Base-by-base conservation (phyloP, 345 rosid genomes). In the Turritis glabra region DNA sequence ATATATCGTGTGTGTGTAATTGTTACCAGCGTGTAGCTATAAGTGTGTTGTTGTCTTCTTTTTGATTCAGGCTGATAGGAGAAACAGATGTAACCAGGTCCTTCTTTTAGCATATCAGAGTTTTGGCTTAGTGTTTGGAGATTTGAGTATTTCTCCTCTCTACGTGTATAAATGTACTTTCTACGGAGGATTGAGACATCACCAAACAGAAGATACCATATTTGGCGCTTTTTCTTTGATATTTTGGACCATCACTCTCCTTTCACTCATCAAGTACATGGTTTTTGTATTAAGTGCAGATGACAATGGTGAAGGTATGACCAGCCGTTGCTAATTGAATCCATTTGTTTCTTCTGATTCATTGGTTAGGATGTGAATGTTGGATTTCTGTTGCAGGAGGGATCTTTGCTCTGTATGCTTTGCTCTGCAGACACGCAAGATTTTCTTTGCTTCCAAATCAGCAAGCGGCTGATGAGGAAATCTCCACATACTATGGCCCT, bases 391-490 rank as follows among this genome's bases (percentile, higher is more conserved):
- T 77, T 80, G 78, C 85, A 95, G 99, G 99, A 58, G 97, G 99
- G 59, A 81, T 85, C 73, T 86, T 95, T 71, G 87, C 98, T 59
- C 71, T 95, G 76, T 95, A 95, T 59, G 85, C 98, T 32, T 85
- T 92, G 61, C 90, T 92, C 60, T 92, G 97, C 33, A 80, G 98
- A 75, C 90, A 89, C 41, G 92, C 89, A 10, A 92, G 88, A 69
- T 76, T 92, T 69, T 79, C 91, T 59, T 83, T 95, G 87, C 94
- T 90, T 79, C 98, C 97, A 8, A 95, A 92, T 78, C 87, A 88
- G 68, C 99, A 95, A 79, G 88, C 92, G 2, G 92, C 91, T 2
- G 99, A 95, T 60, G 98, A 92, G 84, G 99, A 92, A 81, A 85
- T 92, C 71, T 87, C 98, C 13, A 80, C 86, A 1, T 95, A 92